Base-by-base conservation (phyloP, 768 basidiomycete species). In the Dioszegia aurantiaca region DNA sequence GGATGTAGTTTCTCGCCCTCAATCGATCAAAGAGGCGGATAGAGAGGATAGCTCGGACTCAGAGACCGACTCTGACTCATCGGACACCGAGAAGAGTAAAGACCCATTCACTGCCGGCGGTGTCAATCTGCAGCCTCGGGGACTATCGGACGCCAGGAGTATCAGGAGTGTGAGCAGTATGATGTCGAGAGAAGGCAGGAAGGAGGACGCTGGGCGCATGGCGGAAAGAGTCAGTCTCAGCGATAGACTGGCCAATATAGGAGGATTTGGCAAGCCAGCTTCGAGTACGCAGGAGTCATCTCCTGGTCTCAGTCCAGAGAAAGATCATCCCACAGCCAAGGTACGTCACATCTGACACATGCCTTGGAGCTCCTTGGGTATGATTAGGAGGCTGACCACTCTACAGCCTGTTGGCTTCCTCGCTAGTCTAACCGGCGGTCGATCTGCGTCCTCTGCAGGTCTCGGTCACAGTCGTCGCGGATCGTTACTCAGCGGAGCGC, bases 191-290 rank as follows among this genome's bases (percentile, higher is more conserved):
- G 55, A 37, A 23, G 39, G 42, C 40, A 51, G 36, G n/a, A 36
- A 69, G 58, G 57, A 60, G 39, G 59, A 67, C 33, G 48, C 31
- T n/a, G 48, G 48, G n/a, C 57, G 64, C 1, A 63, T 63, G 21
- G 44, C 55, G 30, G 78, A 81, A 40, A 78, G 90, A 55, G 86
- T 85, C 76, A 92, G 85, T 64, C 76, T 97, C 41, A 83, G 87
- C 17, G 91, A 92, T 77, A 81, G 92, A 36, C 76, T 97, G 67
- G 88, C 90, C 6, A 84, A 83, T 58, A 83, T 93, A 75, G 86
- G 88, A 6, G 69, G 66, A 1, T 55, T 69, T 39, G 70, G 66
- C 4, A 61, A 58, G 51, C 31, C 63, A 1, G 45, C 48, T 21
- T 27, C 33, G 1, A 39, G 33, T 23, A 19, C 56, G 21, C 23